These are phyloP conservation scores for Mycena latifolia DNA, from an alignment of 768 basidiomycete species.

Conservation along the genomic window DNA sequence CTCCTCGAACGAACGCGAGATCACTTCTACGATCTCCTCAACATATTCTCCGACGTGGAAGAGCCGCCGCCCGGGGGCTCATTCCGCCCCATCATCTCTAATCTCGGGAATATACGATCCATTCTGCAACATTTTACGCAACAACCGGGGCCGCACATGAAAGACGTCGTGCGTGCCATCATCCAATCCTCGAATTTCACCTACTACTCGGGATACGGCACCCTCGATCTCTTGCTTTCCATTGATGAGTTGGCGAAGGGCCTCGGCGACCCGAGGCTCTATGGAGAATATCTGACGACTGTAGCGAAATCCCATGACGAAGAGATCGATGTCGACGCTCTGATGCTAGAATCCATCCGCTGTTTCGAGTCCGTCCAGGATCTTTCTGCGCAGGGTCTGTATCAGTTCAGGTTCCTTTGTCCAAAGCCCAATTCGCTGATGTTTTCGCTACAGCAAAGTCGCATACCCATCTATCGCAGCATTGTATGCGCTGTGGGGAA, in stretches of 20 bases:
- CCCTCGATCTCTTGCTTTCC: constrained; percentile 4
- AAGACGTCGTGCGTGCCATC: background rate
- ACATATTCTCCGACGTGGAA: constrained; percentile 4
- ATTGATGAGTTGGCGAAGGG: background rate
- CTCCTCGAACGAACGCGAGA: background rate
- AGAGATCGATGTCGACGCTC: background rate
- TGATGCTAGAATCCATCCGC: background rate
- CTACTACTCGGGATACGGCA: too few relatives aligned
- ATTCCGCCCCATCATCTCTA: too few relatives aligned
- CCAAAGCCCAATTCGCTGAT: too few relatives aligned
- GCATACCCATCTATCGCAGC: background rate
- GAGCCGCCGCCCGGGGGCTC: too few relatives aligned
- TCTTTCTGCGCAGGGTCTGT: constrained; percentile 8
- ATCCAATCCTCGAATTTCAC: constrained; percentile 4
- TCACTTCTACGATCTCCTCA: constrained; percentile 1
- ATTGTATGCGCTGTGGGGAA: background rate
- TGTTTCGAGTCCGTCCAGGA: background rate
- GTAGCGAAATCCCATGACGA: background rate
- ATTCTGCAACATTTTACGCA: background rate
- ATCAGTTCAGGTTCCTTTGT: too few relatives aligned
- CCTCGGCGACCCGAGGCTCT: background rate
- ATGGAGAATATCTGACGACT: too few relatives aligned
- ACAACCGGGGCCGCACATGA: background rate
- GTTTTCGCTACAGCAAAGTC: background rate
- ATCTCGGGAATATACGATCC: too few relatives aligned